Evolutionary conservation across 805 yeast genomes (phyloP).

Genomic region (Candida yuanshanica): DNA sequence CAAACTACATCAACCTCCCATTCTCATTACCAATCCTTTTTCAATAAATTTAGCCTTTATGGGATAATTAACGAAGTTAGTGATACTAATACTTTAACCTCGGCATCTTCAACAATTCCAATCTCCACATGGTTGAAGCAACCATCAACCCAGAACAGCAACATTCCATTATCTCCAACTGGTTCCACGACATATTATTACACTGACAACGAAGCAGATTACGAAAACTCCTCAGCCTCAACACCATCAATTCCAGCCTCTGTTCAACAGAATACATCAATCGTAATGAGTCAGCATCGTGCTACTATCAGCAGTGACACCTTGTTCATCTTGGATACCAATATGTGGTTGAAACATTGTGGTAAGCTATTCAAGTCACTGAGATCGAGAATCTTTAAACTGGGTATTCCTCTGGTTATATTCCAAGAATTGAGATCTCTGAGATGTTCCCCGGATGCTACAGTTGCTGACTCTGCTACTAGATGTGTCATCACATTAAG

Average conservation of each 20-base stretch:
- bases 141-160: slow-evolving; percentile 4
- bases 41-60: not conserved
- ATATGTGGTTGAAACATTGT: slow-evolving; percentile 76
- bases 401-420: slow-evolving; percentile 67
- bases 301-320: slow-evolving; percentile 29
- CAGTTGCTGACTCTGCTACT: slow-evolving; percentile 75
- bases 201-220: slow-evolving; percentile 16
- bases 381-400: slow-evolving; percentile 49
- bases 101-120: slow-evolving; percentile 6
- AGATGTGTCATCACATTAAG: slow-evolving; percentile 71
- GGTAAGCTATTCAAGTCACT: slow-evolving; percentile 70
- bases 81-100: not conserved
- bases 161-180: slow-evolving; percentile 13
- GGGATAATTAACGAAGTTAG: slow-evolving; percentile 8
- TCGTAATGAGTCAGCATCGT: slow-evolving; percentile 24
- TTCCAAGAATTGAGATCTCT: slow-evolving; percentile 72
- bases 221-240: slow-evolving; percentile 12
- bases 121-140: slow-evolving; percentile 11
- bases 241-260: slow-evolving; percentile 10
- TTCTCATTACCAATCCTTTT: slow-evolving; percentile 4
- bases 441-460: slow-evolving; percentile 64
- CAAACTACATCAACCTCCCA: slow-evolving; percentile 2
- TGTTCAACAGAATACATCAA: slow-evolving; percentile 5
- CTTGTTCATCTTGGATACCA: slow-evolving; percentile 64
- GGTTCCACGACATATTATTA: slow-evolving; percentile 7